Evolutionary conservation across 768 basidiomycete species (phyloP), one percentile per base, ranked within the genome.

Genomic region (Rhodotorula diobovata): DNA sequence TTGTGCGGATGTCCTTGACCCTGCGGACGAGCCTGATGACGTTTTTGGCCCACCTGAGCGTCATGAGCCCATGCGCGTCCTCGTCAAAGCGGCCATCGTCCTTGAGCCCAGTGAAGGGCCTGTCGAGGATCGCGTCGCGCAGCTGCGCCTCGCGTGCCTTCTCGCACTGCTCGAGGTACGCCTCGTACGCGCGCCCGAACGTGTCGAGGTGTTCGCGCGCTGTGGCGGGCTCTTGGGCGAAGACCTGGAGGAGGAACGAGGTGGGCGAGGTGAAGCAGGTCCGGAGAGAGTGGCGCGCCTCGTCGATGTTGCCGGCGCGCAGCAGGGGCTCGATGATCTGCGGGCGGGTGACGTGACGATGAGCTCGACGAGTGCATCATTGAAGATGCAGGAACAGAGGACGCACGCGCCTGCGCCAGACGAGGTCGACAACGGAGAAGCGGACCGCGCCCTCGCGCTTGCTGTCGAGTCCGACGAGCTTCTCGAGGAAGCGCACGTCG

Each of bases 391-490:
- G 5, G 48, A 23, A 28, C 4, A 43, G 4, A n/a, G 32, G 10
- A n/a, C 70, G 56, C 34, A 71, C 70, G 15, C 43, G 25, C 28
- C 70, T 43, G n/a, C 70, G 58, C 70, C 70, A 71, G 41, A 34
- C 39, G 9, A 54, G 21, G 46, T 72, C 67, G 23, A 68, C 15
- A 16, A 21, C 25, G 35, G 25, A 28, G 45, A 68, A 68, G 32
- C 51, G n/a, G n/a, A 39, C 9, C 7, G 28, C 14, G 7, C 45
- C 67, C 23, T 57, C 35, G 43, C 64, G 51, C 34, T 10, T 3
- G 15, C 23, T 41, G 25, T 45, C 10, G 5, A 25, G 23, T 20
- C 18, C n/a, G 25, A 21, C 7, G 25, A 53, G 23, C 9, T 16
- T 12, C 0, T 15, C 32, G 53, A 70, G 57, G 37, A 61, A 48